Base-by-base conservation (phyloP, 1,284 basidiomycete genomes). In the Coriolopsis trogii region DNA sequence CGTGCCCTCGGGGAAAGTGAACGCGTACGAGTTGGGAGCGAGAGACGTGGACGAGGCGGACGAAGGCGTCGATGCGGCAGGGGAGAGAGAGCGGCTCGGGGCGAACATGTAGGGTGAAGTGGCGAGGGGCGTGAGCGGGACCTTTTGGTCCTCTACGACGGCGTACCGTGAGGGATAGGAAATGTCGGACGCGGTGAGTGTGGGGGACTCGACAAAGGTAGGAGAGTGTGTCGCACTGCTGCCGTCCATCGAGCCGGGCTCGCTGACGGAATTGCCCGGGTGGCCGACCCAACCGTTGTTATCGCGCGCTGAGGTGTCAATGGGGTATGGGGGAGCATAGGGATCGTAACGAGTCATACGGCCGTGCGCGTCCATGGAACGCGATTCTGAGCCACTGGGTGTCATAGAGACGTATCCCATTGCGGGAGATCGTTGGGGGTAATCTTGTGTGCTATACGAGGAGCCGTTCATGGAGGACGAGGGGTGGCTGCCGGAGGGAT, bases 1-100 rank as follows among this genome's bases (percentile, higher is more conserved):
- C 42, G 75, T 58, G 41, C 73, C 71, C 46, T 87, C 84, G 31
- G 78, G 70, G 69, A 69, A 87, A 4, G 78, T 70, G 61, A 87
- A 88, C 50, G 79, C 83, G 64, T 84, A 87, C 1, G 83, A 76
- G 48, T 83, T 78, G 55, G 82, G 78, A 55, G 83, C 80, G 63
- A 89, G 68, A 46, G 63, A 64, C 33, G 84, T 77, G 51, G 84
- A 81, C 36, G 86, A 81, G 21, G 84, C 79, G 20, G 85, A 85
- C 41, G 81, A 79, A 29, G 82, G 80, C n/a, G 84, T 84, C 5
- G 85, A 85, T 18, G 78, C 74, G 16, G 78, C 76, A 29, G 86
- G 85, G n/a, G 87, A 89, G 59, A 88, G 76, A 16, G 87, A 87
- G 46, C 87, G 84, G 66, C 84, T 87, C 51, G 73, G 74, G 18